Evolutionary conservation across 805 yeast genomes (phyloP), one percentile per base, ranked within the genome.

Genomic region (Pichia membranifaciens): DNA sequence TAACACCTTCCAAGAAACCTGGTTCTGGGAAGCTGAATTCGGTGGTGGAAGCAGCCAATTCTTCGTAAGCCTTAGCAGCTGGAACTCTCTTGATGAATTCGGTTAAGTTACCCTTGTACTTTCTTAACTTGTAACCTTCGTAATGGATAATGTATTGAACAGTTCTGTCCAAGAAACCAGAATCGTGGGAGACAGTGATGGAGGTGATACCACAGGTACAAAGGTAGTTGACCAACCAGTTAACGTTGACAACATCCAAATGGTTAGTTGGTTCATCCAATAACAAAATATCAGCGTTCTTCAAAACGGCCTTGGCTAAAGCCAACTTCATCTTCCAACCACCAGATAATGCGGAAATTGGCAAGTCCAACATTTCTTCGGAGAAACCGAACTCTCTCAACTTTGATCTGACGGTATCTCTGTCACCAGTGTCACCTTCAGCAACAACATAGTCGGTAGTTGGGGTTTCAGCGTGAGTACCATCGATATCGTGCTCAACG

Each of bases 251-350:
- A 66, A 96, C 90, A 79, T 93, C 99, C 86, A 93, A 87, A 81
- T 93, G 99, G 87, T 91, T 91, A 70, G 99, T 91, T 78, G 99
- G 99, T 82, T 91, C 99, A 81, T 91, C 99, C 73, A 91, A 84
- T 75, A 91, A 80, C 74, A 91, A 80, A 70, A 91, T 93, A 75
- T 87, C 96, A 68, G 99, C 98, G 76, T 90, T 90, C 82, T 87
- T 87, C 76, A 91, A 83, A 68, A 91, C 97, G 69, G 99, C 99
- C 78, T 97, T 88, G 64, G 99, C 98, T 68, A 91, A 82, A 70
- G 98, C 98, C 73, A 91, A 83, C 78, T 93, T 93, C 99, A 91
- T 91, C 84, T 93, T 93, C 99, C 99, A 91, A 83, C 99, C 99
- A 84, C 99, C 99, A 68, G 99, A 93, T 64, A 93, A 81, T 57